Conservation (phyloP, 2,329 filamentous ascomycete genomes). For the Ceratocystis cubensis region DNA sequence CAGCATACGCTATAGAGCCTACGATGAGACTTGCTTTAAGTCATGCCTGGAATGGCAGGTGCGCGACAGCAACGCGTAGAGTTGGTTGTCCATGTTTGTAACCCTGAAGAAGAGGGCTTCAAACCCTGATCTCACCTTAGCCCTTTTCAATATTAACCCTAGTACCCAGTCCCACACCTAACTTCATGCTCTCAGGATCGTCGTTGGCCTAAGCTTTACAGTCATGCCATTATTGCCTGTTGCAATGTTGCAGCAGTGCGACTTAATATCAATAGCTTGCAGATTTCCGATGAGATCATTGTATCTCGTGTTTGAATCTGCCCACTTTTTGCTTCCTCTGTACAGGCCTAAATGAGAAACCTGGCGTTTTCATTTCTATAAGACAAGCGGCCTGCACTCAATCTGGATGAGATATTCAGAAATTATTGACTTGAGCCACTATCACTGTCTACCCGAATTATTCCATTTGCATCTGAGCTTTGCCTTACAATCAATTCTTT, state of each 20-base stretch:
- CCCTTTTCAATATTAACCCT: neutral
- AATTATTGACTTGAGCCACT: neutral
- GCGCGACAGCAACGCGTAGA: conserved; percentile 9
- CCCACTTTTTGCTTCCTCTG: neutral
- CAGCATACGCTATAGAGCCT: neutral
- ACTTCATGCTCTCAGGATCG: neutral
- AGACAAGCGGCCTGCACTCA: neutral
- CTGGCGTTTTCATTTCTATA: neutral
- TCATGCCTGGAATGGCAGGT: neutral
- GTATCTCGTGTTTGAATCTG: conserved; percentile 5
- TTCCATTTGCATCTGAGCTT: neutral
- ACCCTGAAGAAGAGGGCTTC: neutral
- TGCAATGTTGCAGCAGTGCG: conserved; percentile 1
- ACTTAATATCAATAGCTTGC: neutral
- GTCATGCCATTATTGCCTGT: conserved; percentile 9
- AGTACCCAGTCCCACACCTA: neutral
- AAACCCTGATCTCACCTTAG: neutral
- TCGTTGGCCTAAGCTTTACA: neutral
- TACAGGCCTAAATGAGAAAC: neutral
- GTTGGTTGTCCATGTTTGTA: neutral
- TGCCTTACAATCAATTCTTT: neutral
- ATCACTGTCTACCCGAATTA: neutral
- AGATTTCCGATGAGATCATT: neutral
- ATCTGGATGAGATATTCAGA: conserved; percentile 1
- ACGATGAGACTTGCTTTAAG: neutral